phyloP scores from a whole-genome alignment of 495 filamentous ascomycete species.

The Corynascus novoguineensis region DNA sequence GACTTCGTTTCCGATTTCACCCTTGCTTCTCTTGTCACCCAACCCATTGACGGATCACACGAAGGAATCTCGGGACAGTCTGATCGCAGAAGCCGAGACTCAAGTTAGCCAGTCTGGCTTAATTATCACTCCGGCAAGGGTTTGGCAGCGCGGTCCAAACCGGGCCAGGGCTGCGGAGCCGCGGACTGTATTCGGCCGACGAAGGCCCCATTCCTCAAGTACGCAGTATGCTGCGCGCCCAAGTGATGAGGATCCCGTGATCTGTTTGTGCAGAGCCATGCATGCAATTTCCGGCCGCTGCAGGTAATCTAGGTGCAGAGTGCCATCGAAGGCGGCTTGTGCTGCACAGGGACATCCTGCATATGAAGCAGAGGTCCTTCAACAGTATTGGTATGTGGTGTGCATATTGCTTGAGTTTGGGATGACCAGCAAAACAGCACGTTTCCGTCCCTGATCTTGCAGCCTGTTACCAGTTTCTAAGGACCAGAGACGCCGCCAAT shows the following conservation, averaged over 20 bases:
- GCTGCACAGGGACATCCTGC: conserved; percentile 17
- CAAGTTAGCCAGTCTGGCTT: no score
- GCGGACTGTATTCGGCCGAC: not conserved
- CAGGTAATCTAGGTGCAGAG: conserved; percentile 18
- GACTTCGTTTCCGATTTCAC: not conserved
- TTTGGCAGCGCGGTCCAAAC: no score
- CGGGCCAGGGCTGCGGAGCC: not conserved
- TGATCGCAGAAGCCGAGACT: no score
- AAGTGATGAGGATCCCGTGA: conserved; percentile 24
- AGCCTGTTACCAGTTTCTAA: not conserved
- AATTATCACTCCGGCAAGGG: no score
- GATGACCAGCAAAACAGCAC: not conserved
- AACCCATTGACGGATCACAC: not conserved
- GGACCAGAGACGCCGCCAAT: not conserved
- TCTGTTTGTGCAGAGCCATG: conserved; percentile 16
- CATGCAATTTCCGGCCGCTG: conserved; percentile 27
- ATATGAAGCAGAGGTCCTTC: conserved; percentile 3
- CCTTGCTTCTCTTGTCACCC: not conserved
- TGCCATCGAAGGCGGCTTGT: conserved; percentile 1
- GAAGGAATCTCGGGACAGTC: no score
- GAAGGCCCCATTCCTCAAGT: not conserved
- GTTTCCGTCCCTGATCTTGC: not conserved
- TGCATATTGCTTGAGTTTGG: not conserved
- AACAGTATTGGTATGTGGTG: not conserved
- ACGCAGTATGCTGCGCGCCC: conserved; percentile 1